Base-by-base conservation (phyloP, 495 filamentous ascomycete genomes). In the Podospora bellae-mahoneyi region DNA sequence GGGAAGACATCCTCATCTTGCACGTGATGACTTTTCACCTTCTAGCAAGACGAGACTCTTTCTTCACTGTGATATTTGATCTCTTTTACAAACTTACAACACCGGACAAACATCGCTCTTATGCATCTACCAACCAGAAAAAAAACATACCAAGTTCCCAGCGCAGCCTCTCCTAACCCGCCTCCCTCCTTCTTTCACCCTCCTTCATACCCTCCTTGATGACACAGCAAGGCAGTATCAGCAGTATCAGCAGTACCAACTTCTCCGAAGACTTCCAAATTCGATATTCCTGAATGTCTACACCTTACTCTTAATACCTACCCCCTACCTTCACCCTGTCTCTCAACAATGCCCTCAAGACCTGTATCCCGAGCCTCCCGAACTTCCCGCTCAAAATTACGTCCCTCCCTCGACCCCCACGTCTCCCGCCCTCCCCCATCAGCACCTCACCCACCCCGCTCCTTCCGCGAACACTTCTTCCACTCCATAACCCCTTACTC, bases 401-500 rank as follows among this genome's bases (percentile, higher is more conserved):
- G 27, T 39, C 27, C 56, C 9, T 5, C 58, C 9, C 0, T 13
- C 30, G 15, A 67, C 62, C 32, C 56, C 62, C 68, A 44, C 48
- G 44, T 16, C 70, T 56, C 57, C 62, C 16, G 54, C 23, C 39
- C 9, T 1, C 48, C 55, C 23, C 39, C 62, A 15, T 39, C 23
- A 2, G 26, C 64, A 13, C 64, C 70, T 9, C 61, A 30, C 28
- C 72, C 78, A 4, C 72, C 66, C 20, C 67, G 72, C n/a, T 66
- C 70, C 10, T 55, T 77, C 44, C 72, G 74, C 15, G 80, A 83
- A 28, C 69, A 67, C 39, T 62, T 81, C 27, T 70, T 87, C 27
- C 86, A 86, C 55, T 69, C 78, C 23, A 86, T 92, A n/a, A 88
- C 89, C 0, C 64, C 79, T 4, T 89, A 89, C 74, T 78, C 83